Evolutionary conservation across 192 early-diverging fungal genomes (phyloP), one percentile per base, ranked within the genome.

Genomic region (Backusella psychrophila): DNA sequence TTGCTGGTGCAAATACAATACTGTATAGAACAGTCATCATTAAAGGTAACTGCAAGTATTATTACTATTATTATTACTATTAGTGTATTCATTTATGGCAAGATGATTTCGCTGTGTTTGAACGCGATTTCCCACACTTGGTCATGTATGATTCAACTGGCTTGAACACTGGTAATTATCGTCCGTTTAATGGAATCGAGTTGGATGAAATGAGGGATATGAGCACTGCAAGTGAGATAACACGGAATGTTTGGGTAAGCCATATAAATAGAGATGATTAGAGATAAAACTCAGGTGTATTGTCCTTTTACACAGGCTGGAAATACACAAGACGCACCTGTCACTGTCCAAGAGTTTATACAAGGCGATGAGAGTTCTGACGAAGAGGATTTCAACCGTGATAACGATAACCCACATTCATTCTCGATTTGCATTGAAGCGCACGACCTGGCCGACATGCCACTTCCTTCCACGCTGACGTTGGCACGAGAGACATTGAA

Each of bases 351-450:
- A 35, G 31, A 34, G 8, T 15, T 39, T 21, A 56, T 42, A 29
- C 11, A 79, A 63, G 14, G 65, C 41, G 33, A 56, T 70, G 69
- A 80, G 72, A 44, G 70, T 3, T 21, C 69, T 4, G 68, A 69
- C 8, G 76, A 77, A 23, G 14, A 36, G 5, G 35, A 49, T 8
- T 49, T 49, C 6, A 49, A 44, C 19, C 36, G 26, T 36, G 52
- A 75, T 8, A 14, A 56, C 38, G 72, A 69, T 49, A 85, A 85
- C 70, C 85, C 85, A 17, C 75, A 82, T 67, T 72, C 72, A 59
- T 84, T 86, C 33, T 81, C 83, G 17, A 78, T 86, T n/a, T 86
- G 85, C 34, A 82, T 86, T 31, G 85, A 86, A 75, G 26, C 79
- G 23, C 86, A 88, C 67, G 85, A 85, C 75, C 23, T 87, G 3